Evolutionary conservation across 139 green algal species (phyloP).

Genomic region (Auxenochlorella pyrenoidosa): DNA sequence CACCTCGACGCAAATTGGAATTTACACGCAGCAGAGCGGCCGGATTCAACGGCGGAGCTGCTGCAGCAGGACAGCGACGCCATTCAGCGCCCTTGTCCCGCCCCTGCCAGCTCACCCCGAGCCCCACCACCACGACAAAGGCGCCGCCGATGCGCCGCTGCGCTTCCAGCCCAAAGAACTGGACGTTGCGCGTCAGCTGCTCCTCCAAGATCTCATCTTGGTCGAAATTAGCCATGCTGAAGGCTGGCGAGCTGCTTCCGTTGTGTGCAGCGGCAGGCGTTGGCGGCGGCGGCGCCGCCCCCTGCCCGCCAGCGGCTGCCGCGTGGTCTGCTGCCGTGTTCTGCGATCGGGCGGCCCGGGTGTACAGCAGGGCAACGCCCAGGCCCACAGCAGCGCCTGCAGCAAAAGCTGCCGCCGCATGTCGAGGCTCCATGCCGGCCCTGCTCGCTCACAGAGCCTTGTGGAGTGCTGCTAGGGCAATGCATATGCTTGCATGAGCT

Average conservation of each 20-base stretch:
- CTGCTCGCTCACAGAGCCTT: too few species aligned
- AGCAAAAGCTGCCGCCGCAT: conserved; percentile 16
- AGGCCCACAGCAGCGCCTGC: conserved; percentile 22
- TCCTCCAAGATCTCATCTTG: conserved; percentile 85
- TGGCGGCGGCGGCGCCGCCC: background rate
- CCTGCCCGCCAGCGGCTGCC: background rate
- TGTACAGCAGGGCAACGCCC: conserved; percentile 1
- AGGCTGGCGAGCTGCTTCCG: background rate
- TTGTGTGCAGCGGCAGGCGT: background rate
- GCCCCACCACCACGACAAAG: conserved; percentile 95
- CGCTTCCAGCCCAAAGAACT: conserved; percentile 91
- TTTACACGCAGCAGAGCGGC: too few species aligned
- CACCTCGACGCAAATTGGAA: too few species aligned
- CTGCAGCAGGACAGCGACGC: background rate
- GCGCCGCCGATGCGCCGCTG: conserved; percentile 70
- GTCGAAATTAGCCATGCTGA: conserved; percentile 31
- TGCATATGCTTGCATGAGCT: background rate
- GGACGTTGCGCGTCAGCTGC: conserved; percentile 93
- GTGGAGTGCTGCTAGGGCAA: too few species aligned
- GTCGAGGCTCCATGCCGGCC: background rate
- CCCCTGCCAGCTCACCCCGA: conserved; percentile 73
- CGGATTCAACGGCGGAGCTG: too few species aligned
- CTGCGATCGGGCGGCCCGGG: background rate
- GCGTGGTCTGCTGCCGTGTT: background rate
- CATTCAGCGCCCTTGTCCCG: too few species aligned